phyloP scores from a whole-genome alignment of 108 stramenopile species.

The Licmophora abbreviata region DNA sequence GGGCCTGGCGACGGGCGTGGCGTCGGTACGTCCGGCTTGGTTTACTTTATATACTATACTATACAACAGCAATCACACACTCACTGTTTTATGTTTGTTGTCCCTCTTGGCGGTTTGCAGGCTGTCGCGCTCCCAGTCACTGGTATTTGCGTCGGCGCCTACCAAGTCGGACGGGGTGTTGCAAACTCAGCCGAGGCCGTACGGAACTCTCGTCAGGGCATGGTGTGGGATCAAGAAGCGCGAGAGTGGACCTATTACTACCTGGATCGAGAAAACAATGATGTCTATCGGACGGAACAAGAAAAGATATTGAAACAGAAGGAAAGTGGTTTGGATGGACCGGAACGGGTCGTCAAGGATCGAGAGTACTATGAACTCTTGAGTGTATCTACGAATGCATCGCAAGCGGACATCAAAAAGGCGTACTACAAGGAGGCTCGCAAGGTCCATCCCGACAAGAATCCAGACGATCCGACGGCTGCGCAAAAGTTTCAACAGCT shows the following conservation, averaged over 20 bases:
- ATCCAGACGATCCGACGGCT: constrained; percentile 80
- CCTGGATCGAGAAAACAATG: constrained; percentile 55
- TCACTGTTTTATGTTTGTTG: constrained; percentile 3
- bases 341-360: constrained; percentile 65
- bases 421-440: constrained; percentile 86
- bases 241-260: constrained; percentile 72
- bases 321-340: constrained; percentile 1
- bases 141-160: constrained; percentile 79
- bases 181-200: constrained; percentile 72
- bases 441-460: constrained; percentile 80
- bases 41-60: not conserved
- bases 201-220: constrained; percentile 48
- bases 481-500: constrained; percentile 78
- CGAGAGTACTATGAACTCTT: constrained; percentile 81
- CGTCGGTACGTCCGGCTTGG: constrained; percentile 5
- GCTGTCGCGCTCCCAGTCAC: constrained; percentile 78
- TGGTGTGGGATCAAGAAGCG: constrained; percentile 77
- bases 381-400: constrained; percentile 65
- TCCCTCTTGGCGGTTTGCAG: constrained; percentile 6
- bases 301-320: constrained; percentile 20
- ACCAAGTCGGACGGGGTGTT: constrained; percentile 69
- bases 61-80: too few species aligned
- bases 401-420: constrained; percentile 78
- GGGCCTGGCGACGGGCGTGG: constrained; percentile 76
- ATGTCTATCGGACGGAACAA: constrained; percentile 39